Evolutionary conservation across 306 rosid species (phyloP).

Genomic region (Crataegus laevigata): DNA sequence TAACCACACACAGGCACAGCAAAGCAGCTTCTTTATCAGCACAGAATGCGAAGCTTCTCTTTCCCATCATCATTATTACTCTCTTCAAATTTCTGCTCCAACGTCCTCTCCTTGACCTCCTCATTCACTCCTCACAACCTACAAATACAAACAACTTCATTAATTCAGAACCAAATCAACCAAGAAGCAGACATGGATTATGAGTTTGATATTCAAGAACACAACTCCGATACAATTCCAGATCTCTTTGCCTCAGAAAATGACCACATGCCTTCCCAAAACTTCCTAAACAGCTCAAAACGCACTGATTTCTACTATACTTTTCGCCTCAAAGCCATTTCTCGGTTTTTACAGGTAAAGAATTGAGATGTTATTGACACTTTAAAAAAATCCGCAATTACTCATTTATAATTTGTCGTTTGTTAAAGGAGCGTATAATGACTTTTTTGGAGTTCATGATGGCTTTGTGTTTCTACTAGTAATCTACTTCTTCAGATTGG

Average conservation of each 20-base stretch:
- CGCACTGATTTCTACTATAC: constrained; percentile 21
- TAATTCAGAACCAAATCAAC: neutral
- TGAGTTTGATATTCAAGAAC: constrained; percentile 56
- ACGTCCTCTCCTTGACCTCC: constrained; percentile 26
- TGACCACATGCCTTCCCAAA: constrained; percentile 42
- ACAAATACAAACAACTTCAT: neutral
- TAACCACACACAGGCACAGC: neutral
- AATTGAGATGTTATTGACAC: neutral
- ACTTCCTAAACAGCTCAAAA: constrained; percentile 15
- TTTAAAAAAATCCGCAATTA: neutral
- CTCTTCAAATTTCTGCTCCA: constrained; percentile 30
- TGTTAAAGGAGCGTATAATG: neutral
- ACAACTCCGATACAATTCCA: constrained; percentile 22
- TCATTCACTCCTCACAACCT: constrained; percentile 7
- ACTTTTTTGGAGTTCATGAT: neutral
- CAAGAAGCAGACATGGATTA: constrained; percentile 30
- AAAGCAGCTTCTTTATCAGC: constrained; percentile 12
- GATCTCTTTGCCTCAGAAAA: constrained; percentile 57
- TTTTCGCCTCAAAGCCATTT: constrained; percentile 39
- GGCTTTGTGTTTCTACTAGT: neutral
- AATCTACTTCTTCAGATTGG: neutral
- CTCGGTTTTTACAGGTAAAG: constrained; percentile 52
- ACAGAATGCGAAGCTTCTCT: constrained; percentile 62
- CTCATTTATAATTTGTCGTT: too few species aligned
- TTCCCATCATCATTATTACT: constrained; percentile 43